Base-by-base conservation (phyloP, 2,329 filamentous ascomycete genomes). In the Stenocarpella maydis region DNA sequence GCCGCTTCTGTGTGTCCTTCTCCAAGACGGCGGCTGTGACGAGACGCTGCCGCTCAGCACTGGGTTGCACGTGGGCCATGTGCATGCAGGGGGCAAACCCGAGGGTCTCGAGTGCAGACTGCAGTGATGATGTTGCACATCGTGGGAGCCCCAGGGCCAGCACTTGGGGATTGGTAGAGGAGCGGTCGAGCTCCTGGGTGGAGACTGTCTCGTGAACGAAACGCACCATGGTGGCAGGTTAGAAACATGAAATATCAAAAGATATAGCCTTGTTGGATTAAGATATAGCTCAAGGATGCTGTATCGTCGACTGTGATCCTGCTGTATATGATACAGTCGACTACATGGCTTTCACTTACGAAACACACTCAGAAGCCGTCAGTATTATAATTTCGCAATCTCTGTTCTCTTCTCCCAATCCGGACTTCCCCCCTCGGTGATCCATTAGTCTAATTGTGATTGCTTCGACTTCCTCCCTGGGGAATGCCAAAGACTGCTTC, bases 41-140 rank as follows among this genome's bases (percentile, higher is more conserved):
- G 1, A 79, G 69, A 19, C 72, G 72, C 24, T 75, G 61, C 0
- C 76, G 74, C 1, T 73, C 71, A 15, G 74, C 45, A 28, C 75
- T 72, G 17, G 73, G 74, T 15, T 70, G 54, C 14, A 73, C 65
- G 65, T 71, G 73, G 0, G 72, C 69, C 73, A 74, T 80, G 63
- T 80, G 78, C 74, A 81, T 77, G 55, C 76, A 78, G 1, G 78
- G 78, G 1, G 66, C 61, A 43, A 69, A 74, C 15, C 74, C 76
- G 6, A 80, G 68, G 37, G 70, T 74, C 66, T 80, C 77, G 5
- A 81, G 73, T 1, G 78, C 79, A 1, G 75, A 74, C 61, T 80
- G 78, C 37, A 81, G 72, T 8, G 79, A 81, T 4, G 77, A 79
- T 0, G 79, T 81, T 9, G 78, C 79, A 24, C 78, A 79, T 28